Conservation (phyloP, 2,329 filamentous ascomycete species). For the Talaromyces sp. region DNA sequence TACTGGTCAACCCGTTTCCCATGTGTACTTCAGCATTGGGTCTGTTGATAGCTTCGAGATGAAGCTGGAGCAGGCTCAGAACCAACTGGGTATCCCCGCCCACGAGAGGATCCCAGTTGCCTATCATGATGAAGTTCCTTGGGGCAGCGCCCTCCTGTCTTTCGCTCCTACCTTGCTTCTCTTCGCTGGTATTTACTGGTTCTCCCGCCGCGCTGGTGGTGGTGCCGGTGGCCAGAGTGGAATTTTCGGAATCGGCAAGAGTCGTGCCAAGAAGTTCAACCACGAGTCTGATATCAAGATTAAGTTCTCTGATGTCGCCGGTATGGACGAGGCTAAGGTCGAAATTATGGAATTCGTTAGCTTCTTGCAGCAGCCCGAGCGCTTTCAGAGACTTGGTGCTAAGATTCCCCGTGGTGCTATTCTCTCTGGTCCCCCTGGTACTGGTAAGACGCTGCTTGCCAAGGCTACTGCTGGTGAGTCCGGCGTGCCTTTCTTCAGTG, state of each 20-base stretch:
- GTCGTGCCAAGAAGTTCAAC: conserved; percentile 94
- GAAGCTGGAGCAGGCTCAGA: conserved; percentile 83
- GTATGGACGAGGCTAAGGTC: conserved; percentile 95
- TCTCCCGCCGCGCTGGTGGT: conserved; percentile 73
- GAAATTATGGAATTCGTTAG: conserved; percentile 99
- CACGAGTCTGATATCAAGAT: conserved; percentile 95
- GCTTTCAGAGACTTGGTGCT: conserved; percentile 90
- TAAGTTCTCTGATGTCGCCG: conserved; percentile 95
- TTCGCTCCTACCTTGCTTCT: conserved; percentile 88
- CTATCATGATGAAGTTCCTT: conserved; percentile 76
- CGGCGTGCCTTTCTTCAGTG: conserved; percentile 95
- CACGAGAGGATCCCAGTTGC: conserved; percentile 91
- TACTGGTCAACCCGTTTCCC: conserved; percentile 64
- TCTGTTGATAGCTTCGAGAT: conserved; percentile 92
- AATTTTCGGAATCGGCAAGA: conserved; percentile 95
- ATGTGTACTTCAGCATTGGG: conserved; percentile 94
- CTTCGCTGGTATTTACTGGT: conserved; percentile 78
- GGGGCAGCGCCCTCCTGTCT: conserved; percentile 71
- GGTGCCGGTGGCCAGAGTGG: conserved; percentile 69
- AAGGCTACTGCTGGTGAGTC: conserved; percentile 98
- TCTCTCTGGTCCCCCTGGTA: conserved; percentile 94
- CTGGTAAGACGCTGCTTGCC: conserved; percentile 94
- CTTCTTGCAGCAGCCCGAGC: conserved; percentile 90
- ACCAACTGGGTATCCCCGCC: conserved; percentile 80
- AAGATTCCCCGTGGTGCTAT: conserved; percentile 98